Evolutionary conservation across 148 eudicot genomes (phyloP), one percentile per base, ranked within the genome.

Genomic region (Vaccinium vitisidaea): DNA sequence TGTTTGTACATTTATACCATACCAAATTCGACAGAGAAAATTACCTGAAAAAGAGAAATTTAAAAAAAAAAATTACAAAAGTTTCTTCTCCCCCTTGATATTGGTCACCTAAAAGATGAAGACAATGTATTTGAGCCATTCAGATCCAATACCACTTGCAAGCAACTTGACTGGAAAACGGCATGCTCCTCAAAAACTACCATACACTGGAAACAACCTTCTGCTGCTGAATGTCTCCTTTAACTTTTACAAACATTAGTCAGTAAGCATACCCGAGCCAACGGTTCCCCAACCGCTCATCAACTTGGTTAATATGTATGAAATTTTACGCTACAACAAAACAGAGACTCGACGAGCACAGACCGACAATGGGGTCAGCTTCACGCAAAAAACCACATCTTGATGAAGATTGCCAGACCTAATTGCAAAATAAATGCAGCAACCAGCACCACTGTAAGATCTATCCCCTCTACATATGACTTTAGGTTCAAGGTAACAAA

Each of bases 391-490:
- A 94, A 96, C 94, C 95, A 92, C 86, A 91, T 89, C 91, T 96
- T 96, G 94, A 94, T 91, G 89, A 96, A 96, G 83, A 94, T 78
- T 39, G 95, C 95, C 83, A 96, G 83, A 75, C 91, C 94, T 84
- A 92, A 90, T 86, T 96, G 98, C 89, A 96, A 89, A 30, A 90
- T 75, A 79, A 94, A 95, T 73, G 99, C 95, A 80, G 98, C 95
- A 78, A 88, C 85, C 84, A 90, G 63, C 84, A 95, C 91, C 65
- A 95, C 80, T 46, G 89, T 86, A 73, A 91, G 87, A 81, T 95
- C 98, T 85, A 83, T 86, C 63, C 90, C 89, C 77, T 92, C 91
- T 32, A 87, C 83, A 32, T 90, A 91, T 4, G 96, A 75, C 84
- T 85, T 90, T 78, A 96, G 97, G 86, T 96, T 96, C 82, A 89